Evolutionary conservation across 495 filamentous ascomycete species (phyloP).

Genomic region (Glonium stellatum): DNA sequence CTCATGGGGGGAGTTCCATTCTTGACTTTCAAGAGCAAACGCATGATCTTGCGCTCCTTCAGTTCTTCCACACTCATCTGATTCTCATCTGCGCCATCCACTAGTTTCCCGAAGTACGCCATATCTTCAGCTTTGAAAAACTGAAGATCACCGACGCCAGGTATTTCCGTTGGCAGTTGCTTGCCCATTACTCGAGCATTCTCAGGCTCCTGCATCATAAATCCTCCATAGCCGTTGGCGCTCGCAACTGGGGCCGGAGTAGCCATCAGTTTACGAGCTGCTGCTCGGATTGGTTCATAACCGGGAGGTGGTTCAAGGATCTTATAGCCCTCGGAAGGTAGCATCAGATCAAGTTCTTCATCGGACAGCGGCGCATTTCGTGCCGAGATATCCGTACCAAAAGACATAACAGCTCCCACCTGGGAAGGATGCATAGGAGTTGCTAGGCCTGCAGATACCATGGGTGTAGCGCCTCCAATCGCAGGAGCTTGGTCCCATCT

Average conservation of each 20-base stretch:
- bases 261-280: conserved; percentile 69
- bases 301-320: conserved; percentile 88
- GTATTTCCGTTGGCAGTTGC: conserved; percentile 91
- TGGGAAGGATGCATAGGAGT: conserved; percentile 84
- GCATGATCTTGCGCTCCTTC: conserved; percentile 98
- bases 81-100: conserved; percentile 91
- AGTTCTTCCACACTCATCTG: conserved; percentile 87
- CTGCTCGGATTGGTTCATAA: conserved; percentile 75
- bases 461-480: conserved; percentile 63
- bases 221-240: conserved; percentile 64
- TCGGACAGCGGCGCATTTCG: conserved; percentile 78
- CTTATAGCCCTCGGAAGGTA: conserved; percentile 88
- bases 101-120: conserved; percentile 97
- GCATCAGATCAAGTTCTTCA: conserved; percentile 87
- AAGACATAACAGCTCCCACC: conserved; percentile 46
- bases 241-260: conserved; percentile 61
- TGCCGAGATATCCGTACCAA: conserved; percentile 74
- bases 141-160: conserved; percentile 92
- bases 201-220: conserved; percentile 97
- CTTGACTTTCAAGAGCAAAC: conserved; percentile 95
- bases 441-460: conserved; percentile 71
- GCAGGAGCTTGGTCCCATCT: conserved; percentile 84
- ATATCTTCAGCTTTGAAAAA: conserved; percentile 99
- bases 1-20: conserved; percentile 98
- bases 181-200: conserved; percentile 73